These are phyloP conservation scores for Termitomyces sp. DNA, from an alignment of 1,284 basidiomycete genomes.

Conservation along the genomic window DNA sequence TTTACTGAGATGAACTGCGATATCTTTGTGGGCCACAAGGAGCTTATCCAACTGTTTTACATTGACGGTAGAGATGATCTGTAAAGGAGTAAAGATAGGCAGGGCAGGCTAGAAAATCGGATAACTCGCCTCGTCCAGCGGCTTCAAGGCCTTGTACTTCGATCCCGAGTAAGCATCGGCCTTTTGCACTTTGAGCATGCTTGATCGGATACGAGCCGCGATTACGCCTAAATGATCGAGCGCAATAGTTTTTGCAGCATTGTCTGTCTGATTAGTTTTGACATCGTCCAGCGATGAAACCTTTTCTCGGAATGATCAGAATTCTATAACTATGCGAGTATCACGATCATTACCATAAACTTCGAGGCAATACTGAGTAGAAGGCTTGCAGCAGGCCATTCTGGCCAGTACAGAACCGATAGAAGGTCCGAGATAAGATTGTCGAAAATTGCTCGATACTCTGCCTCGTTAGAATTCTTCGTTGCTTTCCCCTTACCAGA, in stretches of 20 bases:
- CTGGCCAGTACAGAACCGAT: constrained; percentile 88
- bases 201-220: constrained; percentile 72
- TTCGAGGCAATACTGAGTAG: constrained; percentile 75
- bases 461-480: constrained; percentile 85
- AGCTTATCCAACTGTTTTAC: constrained; percentile 52
- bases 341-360: constrained; percentile 57
- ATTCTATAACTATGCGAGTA: neutral
- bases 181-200: constrained; percentile 46
- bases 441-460: constrained; percentile 89
- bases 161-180: constrained; percentile 23
- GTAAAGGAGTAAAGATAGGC: neutral
- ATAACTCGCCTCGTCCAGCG: constrained; percentile 63
- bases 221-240: constrained; percentile 93
- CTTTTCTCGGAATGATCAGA: constrained; percentile 30
- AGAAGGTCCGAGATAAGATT: constrained; percentile 86
- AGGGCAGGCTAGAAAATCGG: neutral
- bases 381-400: constrained; percentile 92
- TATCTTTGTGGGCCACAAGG: constrained; percentile 53
- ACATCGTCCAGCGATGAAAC: constrained; percentile 77
- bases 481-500: constrained; percentile 80
- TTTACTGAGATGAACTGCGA: constrained; percentile 61
- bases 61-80: constrained; percentile 57
- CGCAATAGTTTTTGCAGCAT: constrained; percentile 81
- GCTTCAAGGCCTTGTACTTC: constrained; percentile 35
- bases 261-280: constrained; percentile 65